Evolutionary conservation across 495 filamentous ascomycete species (phyloP).

Genomic region (Hyaloscypha bicolor): DNA sequence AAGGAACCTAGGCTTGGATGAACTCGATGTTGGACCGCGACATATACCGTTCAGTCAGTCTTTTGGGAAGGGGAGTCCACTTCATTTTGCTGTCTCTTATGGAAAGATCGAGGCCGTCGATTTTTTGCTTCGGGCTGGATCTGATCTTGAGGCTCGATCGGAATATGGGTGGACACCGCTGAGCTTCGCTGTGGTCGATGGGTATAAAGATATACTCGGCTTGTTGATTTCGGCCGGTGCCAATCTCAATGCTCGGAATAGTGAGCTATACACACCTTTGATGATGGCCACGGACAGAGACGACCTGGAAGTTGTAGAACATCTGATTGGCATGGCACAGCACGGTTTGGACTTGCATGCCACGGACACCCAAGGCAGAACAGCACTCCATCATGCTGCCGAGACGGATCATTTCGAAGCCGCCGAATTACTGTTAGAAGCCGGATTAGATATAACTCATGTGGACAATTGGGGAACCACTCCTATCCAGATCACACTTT

Average conservation of each 20-base stretch:
- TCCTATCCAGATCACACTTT: not conserved
- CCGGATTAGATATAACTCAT: not conserved
- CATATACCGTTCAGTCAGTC: too few relatives aligned
- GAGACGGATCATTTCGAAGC: not conserved
- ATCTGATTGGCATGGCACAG: not conserved
- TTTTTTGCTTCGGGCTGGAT: slow-evolving; percentile 2
- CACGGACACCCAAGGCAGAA: not conserved
- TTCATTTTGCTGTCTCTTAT: slow-evolving; percentile 4
- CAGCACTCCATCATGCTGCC: not conserved
- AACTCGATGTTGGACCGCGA: not conserved
- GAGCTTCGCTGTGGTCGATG: too few relatives aligned
- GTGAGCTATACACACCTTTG: not conserved
- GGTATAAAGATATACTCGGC: not conserved
- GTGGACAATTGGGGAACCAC: not conserved
- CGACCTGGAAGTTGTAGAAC: not conserved
- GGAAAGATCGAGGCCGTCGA: not conserved
- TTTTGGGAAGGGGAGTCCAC: not conserved
- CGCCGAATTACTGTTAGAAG: not conserved
- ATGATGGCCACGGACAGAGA: not conserved
- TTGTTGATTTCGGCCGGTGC: slow-evolving; percentile 2
- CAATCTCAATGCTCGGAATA: slow-evolving; percentile 5
- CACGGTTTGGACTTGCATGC: not conserved
- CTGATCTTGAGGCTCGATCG: slow-evolving; percentile 8
- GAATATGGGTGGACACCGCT: not conserved
- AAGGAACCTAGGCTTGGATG: not conserved